Percentiles rank a stretch among this genome's conserved stretches.
phyloP scores from a whole-genome alignment of 1,284 basidiomycete genomes.

The Irpex sp. region DNA sequence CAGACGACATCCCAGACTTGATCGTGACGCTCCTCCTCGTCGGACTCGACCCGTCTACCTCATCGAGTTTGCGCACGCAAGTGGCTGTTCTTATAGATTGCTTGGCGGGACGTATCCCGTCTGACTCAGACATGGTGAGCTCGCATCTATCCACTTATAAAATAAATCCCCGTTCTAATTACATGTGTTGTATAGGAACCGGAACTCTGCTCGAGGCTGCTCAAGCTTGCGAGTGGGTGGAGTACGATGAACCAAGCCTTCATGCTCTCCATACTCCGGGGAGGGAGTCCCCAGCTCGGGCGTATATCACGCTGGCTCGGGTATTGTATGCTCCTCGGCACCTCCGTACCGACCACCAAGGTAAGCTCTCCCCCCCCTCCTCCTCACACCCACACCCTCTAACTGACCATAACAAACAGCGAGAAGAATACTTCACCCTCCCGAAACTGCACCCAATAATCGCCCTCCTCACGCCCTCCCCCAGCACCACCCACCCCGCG shows the following conservation, averaged over 20 bases:
- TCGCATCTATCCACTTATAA: constrained; percentile 12
- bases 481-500: constrained; percentile 16
- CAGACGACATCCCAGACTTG: constrained; percentile 45
- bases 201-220: constrained; percentile 40
- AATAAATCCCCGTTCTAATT: background rate
- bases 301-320: constrained; percentile 58
- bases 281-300: constrained; percentile 43
- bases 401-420: background rate
- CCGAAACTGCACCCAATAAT: constrained; percentile 22
- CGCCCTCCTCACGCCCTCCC: constrained; percentile 33
- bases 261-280: constrained; percentile 48
- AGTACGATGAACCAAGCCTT: constrained; percentile 38
- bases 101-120: constrained; percentile 37
- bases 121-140: constrained; percentile 29
- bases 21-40: constrained; percentile 49
- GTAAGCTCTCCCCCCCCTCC: constrained; percentile 7
- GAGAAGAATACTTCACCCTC: constrained; percentile 13
- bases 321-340: constrained; percentile 22
- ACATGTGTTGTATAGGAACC: constrained; percentile 36
- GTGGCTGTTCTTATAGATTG: constrained; percentile 43
- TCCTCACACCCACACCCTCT: background rate
- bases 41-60: constrained; percentile 49
- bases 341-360: constrained; percentile 8
- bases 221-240: constrained; percentile 31
- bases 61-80: constrained; percentile 39